phyloP scores from a whole-genome alignment of 768 basidiomycete genomes.

The Sarcodon aspratus region DNA sequence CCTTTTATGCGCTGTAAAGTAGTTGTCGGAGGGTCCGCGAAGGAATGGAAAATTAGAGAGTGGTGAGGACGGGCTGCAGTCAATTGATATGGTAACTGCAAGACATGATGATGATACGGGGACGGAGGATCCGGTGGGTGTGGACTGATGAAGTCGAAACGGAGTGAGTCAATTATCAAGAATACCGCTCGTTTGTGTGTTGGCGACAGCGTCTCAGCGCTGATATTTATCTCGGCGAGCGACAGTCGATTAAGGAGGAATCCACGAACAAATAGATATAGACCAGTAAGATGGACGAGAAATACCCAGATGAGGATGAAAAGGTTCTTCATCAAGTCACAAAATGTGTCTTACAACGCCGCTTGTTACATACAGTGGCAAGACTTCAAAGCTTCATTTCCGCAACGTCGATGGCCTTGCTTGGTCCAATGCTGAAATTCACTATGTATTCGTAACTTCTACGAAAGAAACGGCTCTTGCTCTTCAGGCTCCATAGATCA shows the following conservation, averaged over 20 bases:
- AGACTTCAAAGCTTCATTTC: not conserved
- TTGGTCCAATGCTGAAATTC: too few species aligned
- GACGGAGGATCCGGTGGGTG: constrained; percentile 51
- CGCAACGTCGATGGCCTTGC: not conserved
- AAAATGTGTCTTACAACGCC: too few species aligned
- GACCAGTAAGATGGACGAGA: constrained; percentile 60
- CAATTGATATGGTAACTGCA: constrained; percentile 70
- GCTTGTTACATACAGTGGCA: not conserved
- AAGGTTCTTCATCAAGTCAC: not conserved
- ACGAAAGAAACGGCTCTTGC: too few species aligned
- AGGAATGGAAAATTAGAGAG: constrained; percentile 82
- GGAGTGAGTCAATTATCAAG: constrained; percentile 84
- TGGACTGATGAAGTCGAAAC: constrained; percentile 86
- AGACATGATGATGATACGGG: constrained; percentile 68
- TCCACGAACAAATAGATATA: constrained; percentile 86
- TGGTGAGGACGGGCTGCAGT: constrained; percentile 49
- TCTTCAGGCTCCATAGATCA: too few species aligned
- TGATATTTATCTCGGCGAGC: constrained; percentile 42
- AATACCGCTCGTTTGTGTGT: constrained; percentile 76
- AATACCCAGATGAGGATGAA: constrained; percentile 42
- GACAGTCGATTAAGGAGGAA: constrained; percentile 80
- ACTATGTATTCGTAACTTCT: too few species aligned
- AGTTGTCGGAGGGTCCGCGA: constrained; percentile 90
- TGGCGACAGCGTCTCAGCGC: constrained; percentile 22
- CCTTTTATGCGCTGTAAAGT: constrained; percentile 94